Evolutionary conservation across 148 eudicot genomes (phyloP).

Genomic region (Vaccinium darrowii): DNA sequence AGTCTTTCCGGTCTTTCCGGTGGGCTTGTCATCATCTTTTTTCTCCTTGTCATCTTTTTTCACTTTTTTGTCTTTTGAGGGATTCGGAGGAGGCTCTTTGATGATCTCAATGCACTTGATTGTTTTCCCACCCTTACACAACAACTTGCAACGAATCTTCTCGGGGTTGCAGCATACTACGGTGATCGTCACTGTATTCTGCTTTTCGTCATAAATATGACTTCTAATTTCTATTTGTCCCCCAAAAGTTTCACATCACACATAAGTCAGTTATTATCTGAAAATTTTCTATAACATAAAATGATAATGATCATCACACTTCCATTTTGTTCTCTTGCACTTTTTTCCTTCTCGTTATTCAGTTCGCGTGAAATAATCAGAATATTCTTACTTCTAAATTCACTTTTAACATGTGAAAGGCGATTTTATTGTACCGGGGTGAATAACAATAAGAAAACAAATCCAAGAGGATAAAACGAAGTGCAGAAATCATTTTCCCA

Average conservation of each 20-base stretch:
- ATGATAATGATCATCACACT: not conserved
- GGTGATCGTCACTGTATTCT: slow-evolving; percentile 63
- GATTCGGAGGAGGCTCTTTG: slow-evolving; percentile 17
- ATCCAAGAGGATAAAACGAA: not conserved
- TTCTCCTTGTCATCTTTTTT: too few species aligned
- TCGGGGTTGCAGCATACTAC: slow-evolving; percentile 90
- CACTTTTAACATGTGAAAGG: not conserved
- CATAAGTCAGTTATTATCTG: not conserved
- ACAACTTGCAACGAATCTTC: slow-evolving; percentile 68
- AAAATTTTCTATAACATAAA: not conserved
- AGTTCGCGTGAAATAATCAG: not conserved
- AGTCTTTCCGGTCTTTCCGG: too few species aligned
- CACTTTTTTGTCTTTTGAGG: too few species aligned
- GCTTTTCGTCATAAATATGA: slow-evolving; percentile 68
- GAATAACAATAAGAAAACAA: not conserved
- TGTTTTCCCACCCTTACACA: slow-evolving; percentile 53
- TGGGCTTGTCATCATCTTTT: too few species aligned
- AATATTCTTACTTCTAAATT: not conserved
- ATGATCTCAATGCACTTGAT: slow-evolving; percentile 64
- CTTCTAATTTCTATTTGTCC: slow-evolving; percentile 68
- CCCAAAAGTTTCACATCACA: not conserved
- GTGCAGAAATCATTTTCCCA: not conserved
- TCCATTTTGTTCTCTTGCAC: not conserved
- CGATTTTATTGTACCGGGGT: not conserved
- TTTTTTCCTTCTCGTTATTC: not conserved